Conservation (phyloP, 192 early-diverging fungal species). For the Coemansia nantahalensis region DNA sequence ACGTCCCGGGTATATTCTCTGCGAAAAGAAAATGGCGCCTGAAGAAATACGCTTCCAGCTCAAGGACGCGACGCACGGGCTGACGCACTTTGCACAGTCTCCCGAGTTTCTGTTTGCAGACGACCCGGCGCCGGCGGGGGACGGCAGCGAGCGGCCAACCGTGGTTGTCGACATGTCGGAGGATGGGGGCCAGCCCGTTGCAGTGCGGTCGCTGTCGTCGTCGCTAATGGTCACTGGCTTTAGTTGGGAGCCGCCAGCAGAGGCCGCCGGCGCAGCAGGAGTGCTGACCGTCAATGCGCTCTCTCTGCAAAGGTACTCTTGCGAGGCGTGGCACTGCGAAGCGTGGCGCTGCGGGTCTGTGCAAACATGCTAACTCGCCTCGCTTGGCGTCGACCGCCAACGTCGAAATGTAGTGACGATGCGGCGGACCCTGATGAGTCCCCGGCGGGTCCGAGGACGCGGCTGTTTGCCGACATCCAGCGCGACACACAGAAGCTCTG, state of each 20-base stretch:
- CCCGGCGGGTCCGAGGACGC: neutral
- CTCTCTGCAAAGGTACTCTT: constrained; percentile 17
- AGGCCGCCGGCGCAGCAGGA: neutral
- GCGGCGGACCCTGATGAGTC: neutral
- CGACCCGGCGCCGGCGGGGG: constrained; percentile 31
- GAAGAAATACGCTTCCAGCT: constrained; percentile 32
- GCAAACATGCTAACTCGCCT: too few species aligned
- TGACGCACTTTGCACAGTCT: constrained; percentile 21
- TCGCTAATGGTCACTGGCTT: constrained; percentile 36
- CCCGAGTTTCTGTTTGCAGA: constrained; percentile 37
- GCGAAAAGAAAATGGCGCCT: too few species aligned
- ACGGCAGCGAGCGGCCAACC: constrained; percentile 16
- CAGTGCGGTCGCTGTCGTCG: constrained; percentile 29
- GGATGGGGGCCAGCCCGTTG: constrained; percentile 14
- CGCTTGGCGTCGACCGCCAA: too few species aligned
- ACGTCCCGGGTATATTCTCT: too few species aligned
- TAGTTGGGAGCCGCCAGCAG: constrained; percentile 18
- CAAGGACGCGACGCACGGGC: constrained; percentile 21
- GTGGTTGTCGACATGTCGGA: constrained; percentile 40
- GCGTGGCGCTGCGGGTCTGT: too few species aligned
- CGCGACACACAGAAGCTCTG: constrained; percentile 23
- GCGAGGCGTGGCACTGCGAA: too few species aligned
- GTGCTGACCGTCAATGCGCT: constrained; percentile 22
- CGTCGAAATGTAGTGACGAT: neutral
- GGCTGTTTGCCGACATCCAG: constrained; percentile 28